A percentile compares a stretch with the other conserved stretches of the same genome.
Evolutionary conservation across 164 flowering plant genomes (phyloP).

Genomic region (Taxillus chinensis): DNA sequence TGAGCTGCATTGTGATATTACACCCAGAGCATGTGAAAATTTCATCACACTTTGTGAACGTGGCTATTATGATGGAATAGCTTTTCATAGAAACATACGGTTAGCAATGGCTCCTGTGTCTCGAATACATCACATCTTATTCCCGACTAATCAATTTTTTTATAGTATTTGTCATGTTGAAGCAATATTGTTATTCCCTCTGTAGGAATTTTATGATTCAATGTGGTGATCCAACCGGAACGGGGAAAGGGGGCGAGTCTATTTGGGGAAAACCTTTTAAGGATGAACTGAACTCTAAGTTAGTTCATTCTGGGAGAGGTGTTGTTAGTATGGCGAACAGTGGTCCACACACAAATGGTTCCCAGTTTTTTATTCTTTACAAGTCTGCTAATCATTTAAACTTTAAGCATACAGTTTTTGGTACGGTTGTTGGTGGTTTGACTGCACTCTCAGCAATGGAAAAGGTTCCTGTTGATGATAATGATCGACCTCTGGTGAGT

Average conservation of each 20-base stretch:
- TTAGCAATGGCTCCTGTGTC: conserved; percentile 12
- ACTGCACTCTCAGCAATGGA: conserved; percentile 81
- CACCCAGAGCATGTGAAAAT: conserved; percentile 94
- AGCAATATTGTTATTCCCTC: background rate
- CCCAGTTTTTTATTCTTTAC: conserved; percentile 92
- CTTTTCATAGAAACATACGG: conserved; percentile 88
- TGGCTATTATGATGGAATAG: conserved; percentile 84
- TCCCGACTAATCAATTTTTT: background rate
- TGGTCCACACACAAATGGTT: conserved; percentile 95
- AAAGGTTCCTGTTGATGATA: conserved; percentile 86
- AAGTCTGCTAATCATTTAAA: conserved; percentile 92
- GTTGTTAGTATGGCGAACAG: conserved; percentile 98
- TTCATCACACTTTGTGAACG: conserved; percentile 87
- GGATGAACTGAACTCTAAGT: conserved; percentile 83
- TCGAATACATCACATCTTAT: background rate
- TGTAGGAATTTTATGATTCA: conserved; percentile 96
- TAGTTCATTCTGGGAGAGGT: conserved; percentile 87
- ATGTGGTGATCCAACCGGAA: conserved; percentile 99
- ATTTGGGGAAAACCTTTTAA: conserved; percentile 96
- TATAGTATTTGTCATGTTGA: background rate
- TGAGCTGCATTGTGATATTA: conserved; percentile 86
- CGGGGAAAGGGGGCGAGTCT: conserved; percentile 89
- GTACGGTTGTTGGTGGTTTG: conserved; percentile 88
- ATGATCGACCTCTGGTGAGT: conserved; percentile 85
- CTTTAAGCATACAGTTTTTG: conserved; percentile 92